Evolutionary conservation across 768 basidiomycete species (phyloP).

Genomic region (Psilocybe tampanensis): DNA sequence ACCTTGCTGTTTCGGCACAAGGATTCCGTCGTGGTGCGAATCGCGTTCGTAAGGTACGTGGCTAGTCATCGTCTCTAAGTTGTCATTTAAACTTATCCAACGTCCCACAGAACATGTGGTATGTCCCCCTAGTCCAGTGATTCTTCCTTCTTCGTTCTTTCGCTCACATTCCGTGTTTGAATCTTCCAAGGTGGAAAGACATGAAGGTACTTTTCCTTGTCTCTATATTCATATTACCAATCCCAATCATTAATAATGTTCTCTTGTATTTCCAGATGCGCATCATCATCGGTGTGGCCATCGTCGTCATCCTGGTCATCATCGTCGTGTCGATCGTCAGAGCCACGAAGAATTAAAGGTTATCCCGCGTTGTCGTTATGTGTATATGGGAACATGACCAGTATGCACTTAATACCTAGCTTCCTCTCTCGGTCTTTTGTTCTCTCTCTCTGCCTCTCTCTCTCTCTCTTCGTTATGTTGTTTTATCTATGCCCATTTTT

Average conservation of each 20-base stretch:
- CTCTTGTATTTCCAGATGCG: conserved; percentile 67
- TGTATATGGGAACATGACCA: neutral
- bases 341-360: conserved; percentile 58
- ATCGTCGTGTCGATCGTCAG: conserved; percentile 96
- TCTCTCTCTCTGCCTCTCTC: too few species aligned
- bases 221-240: neutral
- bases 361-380: neutral
- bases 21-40: conserved; percentile 98
- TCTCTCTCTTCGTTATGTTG: conserved; percentile 18
- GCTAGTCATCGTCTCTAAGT: neutral
- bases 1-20: conserved; percentile 97
- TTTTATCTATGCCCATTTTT: conserved; percentile 31
- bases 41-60: conserved; percentile 90
- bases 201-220: conserved; percentile 75
- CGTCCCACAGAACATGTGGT: conserved; percentile 82
- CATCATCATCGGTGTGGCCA: conserved; percentile 91
- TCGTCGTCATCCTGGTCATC: conserved; percentile 90
- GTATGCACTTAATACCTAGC: neutral
- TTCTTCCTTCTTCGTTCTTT: too few species aligned
- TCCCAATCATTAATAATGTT: conserved; percentile 5
- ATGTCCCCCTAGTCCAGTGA: too few species aligned
- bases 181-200: conserved; percentile 90
- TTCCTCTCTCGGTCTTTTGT: conserved; percentile 2
- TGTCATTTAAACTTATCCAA: conserved; percentile 7
- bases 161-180: conserved; percentile 11